Base-by-base conservation (phyloP, 768 basidiomycete species). In the Dendrothele bispora region DNA sequence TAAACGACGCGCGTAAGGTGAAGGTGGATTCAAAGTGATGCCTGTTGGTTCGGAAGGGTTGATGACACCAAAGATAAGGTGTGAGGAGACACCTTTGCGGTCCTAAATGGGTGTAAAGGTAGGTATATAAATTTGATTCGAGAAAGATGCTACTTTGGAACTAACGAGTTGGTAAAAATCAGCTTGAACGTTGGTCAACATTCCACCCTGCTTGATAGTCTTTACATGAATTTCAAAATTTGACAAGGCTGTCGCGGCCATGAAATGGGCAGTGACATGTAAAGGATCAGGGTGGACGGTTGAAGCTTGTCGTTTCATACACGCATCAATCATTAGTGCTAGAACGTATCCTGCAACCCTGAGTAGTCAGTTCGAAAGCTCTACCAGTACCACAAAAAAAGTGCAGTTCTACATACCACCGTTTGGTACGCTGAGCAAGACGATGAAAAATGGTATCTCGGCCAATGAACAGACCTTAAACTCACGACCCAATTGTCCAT, bases 331-430 rank as follows among this genome's bases (percentile, higher is more conserved):
- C 17, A 81, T 62, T 35, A 80, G 61, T 1, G 77, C 80, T 14
- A 86, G 67, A 15, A 79, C 64, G 56, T 84, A 86, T 20, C 85
- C 84, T 87, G 46, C 7, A 21, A n/a, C n/a, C n/a, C n/a, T n/a
- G n/a, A n/a, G n/a, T n/a, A n/a, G n/a, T n/a, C n/a, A n/a, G n/a
- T n/a, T n/a, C n/a, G 32, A 8, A 22, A 36, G 10, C 17, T 0
- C 10, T 21, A 21, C n/a, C 18, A 10, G 7, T 18, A 22, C 1
- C 11, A 11, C 17, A 18, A 22, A 39, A 15, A 15, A 12, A 41
- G 24, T 18, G 7, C 11, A 43, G 17, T 21, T n/a, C 7, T 4
- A 5, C 14, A 17, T 42, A 45, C 44, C 44, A 17, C 44, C 44
- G 22, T 37, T 37, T 1, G 44, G 44, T 7, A 37, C 44, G n/a